Base-by-base conservation (phyloP, 805 yeast genomes). In the Metschnikowia gelsemii region DNA sequence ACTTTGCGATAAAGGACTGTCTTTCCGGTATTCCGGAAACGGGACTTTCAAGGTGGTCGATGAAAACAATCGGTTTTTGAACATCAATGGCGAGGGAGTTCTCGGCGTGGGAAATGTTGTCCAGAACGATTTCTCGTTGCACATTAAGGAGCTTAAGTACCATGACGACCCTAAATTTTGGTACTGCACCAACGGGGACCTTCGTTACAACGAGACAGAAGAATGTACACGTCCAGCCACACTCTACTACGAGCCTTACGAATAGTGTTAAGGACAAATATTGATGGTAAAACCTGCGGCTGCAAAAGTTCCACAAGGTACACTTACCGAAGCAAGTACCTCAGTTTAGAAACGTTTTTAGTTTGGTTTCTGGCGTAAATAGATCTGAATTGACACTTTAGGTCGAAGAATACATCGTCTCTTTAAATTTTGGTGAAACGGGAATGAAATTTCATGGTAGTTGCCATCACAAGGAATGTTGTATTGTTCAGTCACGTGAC, bases 191-290 rank as follows among this genome's bases (percentile, higher is more conserved):
- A 14, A 26, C 8, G 13, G n/a, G 13, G 29, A n/a, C 13, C 6
- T 26, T 26, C 29, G 8, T n/a, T 11, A n/a, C 29, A 8, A 26
- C n/a, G 29, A 8, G 13, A 8, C 14, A 7, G n/a, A 26, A 12
- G 29, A 5, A 12, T 11, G 14, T 6, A 5, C 13, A 11, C 5
- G 13, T 14, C 13, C 6, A 14, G 29, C 29, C n/a, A 26, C 29
- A 14, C 29, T 26, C 13, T 26, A 26, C 13, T 26, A 26, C 29
- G 29, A 26, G 29, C 29, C 29, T 26, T n/a, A n/a, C n/a, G n/a
- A n/a, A n/a, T n/a, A n/a, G n/a, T n/a, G n/a, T n/a, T n/a, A n/a
- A n/a, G n/a, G n/a, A n/a, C n/a, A n/a, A n/a, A n/a, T n/a, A n/a
- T n/a, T n/a, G n/a, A n/a, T n/a, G n/a, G n/a, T n/a, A n/a, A n/a